Percentiles rank a stretch among this genome's conserved stretches.
Evolutionary conservation across 441 rosid species (phyloP).

Genomic region (Adansonia grandidieri): DNA sequence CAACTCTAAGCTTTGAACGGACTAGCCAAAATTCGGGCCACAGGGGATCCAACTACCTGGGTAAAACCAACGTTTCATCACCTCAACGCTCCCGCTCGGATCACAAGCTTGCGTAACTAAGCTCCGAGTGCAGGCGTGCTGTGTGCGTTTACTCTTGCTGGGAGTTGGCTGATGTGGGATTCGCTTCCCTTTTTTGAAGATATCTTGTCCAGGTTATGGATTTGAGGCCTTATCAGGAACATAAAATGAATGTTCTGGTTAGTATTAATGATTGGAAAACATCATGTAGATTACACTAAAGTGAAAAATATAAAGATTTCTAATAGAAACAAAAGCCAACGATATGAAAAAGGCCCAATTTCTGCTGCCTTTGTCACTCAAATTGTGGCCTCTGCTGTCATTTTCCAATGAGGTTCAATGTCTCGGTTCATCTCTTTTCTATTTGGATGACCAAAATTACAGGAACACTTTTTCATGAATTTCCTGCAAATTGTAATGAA

Average conservation of each 20-base stretch:
- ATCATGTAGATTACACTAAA: not conserved
- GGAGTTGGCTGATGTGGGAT: not conserved
- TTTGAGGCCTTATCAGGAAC: not conserved
- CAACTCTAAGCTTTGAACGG: constrained; percentile 39
- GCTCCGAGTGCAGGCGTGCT: fast-evolving
- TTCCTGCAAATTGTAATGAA: too few species aligned
- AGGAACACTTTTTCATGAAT: too few species aligned
- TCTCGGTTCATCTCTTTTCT: too few species aligned
- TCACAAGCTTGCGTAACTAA: constrained; percentile 33
- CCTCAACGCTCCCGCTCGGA: constrained; percentile 28
- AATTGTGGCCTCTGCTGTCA: not conserved
- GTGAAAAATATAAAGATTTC: not conserved
- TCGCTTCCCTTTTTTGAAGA: not conserved
- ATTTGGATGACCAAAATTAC: too few species aligned
- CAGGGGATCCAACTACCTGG: too few species aligned
- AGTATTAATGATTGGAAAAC: not conserved
- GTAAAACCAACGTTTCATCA: constrained; percentile 1
- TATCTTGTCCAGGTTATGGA: not conserved
- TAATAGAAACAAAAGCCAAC: not conserved
- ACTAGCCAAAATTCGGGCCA: not conserved
- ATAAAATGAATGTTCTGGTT: not conserved
- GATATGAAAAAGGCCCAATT: not conserved
- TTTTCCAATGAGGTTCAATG: too few species aligned
- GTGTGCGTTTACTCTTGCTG: not conserved
- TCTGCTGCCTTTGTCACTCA: not conserved